Conservation (phyloP, 768 basidiomycete genomes). For the Leccinum arenicola region DNA sequence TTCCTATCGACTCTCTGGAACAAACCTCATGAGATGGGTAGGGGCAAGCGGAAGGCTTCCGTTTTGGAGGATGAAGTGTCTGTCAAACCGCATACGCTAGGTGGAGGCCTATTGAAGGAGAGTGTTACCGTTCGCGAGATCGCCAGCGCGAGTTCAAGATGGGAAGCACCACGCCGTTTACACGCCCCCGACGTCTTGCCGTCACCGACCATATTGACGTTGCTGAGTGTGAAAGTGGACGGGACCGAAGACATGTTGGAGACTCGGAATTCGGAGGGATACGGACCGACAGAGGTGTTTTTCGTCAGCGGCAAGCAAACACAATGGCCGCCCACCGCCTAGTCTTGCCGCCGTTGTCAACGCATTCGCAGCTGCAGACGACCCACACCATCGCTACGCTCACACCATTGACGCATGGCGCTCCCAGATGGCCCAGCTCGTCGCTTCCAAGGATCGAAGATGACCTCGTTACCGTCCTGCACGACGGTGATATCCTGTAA, state of each 20-base stretch:
- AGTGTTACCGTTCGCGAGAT: conserved; percentile 56
- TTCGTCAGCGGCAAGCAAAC: conserved; percentile 64
- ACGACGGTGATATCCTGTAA: too few species aligned
- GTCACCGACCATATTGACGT: conserved; percentile 59
- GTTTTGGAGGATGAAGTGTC: conserved; percentile 39
- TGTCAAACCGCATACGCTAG: conserved; percentile 54
- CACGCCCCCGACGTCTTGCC: conserved; percentile 30
- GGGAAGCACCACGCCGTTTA: conserved; percentile 20
- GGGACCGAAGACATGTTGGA: conserved; percentile 71
- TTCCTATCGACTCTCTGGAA: conserved; percentile 54
- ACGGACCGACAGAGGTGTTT: conserved; percentile 65
- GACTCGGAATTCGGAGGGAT: conserved; percentile 70
- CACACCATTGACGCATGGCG: too few species aligned
- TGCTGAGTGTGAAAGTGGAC: conserved; percentile 57
- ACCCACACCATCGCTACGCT: too few species aligned
- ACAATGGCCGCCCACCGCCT: conserved; percentile 51
- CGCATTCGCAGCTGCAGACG: too few species aligned
- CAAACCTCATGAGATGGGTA: conserved; percentile 37
- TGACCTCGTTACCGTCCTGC: too few species aligned
- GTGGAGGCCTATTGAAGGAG: conserved; percentile 60
- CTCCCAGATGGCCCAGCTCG: too few species aligned
- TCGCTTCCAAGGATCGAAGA: too few species aligned
- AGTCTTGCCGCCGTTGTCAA: too few species aligned
- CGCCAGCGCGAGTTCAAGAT: conserved; percentile 14
- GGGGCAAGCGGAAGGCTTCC: conserved; percentile 53